Evolutionary conservation across 768 basidiomycete genomes (phyloP).

Genomic region (Collybia mongolica): DNA sequence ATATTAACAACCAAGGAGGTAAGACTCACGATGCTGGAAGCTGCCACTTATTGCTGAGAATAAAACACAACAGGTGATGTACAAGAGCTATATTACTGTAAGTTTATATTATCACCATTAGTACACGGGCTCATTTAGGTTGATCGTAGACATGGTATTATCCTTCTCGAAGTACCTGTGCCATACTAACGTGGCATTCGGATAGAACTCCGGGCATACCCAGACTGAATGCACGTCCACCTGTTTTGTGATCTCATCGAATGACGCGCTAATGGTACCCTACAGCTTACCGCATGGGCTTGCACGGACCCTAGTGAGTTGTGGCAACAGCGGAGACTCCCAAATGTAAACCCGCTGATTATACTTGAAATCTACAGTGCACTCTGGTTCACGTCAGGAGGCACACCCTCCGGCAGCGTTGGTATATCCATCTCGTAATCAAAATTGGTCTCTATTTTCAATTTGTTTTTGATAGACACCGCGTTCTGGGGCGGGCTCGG

Average conservation of each 20-base stretch:
- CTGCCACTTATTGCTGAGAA: background rate
- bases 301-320: constrained; percentile 33
- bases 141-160: constrained; percentile 20
- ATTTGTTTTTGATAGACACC: constrained; percentile 8
- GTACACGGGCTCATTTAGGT: constrained; percentile 8
- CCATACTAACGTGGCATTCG: background rate
- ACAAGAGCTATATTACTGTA: constrained; percentile 35
- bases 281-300: constrained; percentile 28
- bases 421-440: constrained; percentile 9
- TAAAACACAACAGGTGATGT: constrained; percentile 19
- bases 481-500: too few species aligned
- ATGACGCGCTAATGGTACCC: background rate
- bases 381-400: constrained; percentile 34
- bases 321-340: constrained; percentile 22
- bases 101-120: constrained; percentile 9
- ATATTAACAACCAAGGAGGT: constrained; percentile 35
- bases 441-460: constrained; percentile 10
- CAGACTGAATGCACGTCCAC: constrained; percentile 30
- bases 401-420: constrained; percentile 25
- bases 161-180: background rate
- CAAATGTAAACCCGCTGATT: background rate
- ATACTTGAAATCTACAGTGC: constrained; percentile 25
- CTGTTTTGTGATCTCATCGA: background rate
- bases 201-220: constrained; percentile 35
- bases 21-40: constrained; percentile 1